Base-by-base conservation (phyloP, 2,329 filamentous ascomycete genomes). In the Lasiodiplodia citricola region DNA sequence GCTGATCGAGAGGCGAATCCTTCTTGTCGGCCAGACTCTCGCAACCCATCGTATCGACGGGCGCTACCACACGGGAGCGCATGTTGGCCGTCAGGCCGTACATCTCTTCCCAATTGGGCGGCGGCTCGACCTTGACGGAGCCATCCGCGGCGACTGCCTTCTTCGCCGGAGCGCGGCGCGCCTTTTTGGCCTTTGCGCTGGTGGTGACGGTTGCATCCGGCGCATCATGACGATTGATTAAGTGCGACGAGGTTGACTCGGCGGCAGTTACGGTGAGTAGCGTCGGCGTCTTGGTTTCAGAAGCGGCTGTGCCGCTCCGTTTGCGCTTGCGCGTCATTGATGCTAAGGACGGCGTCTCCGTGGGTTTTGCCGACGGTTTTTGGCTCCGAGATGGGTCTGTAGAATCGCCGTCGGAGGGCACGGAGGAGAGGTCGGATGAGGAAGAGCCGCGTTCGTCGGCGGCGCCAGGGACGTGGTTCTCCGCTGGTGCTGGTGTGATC, bases 11-110 rank as follows among this genome's bases (percentile, higher is more conserved):
- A 18, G 84, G 83, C 0, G 81, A 79, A 3, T 75, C 79, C 18
- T 81, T 78, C 58, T 85, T 82, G 67, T 87, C 83, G 2, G 92
- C 92, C 11, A 96, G 85, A 8, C 88, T 87, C 80, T 94, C 94
- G 80, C 96, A 99, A 13, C 96, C 96, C 94, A 98, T 97, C 0
- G 95, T 98, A 79, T 99, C 96, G 13, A 99, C 96, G 0, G 95
- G 92, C 0, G 96, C 96, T 0, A 87, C 80, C 50, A 87, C 91
- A 80, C 83, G 87, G 77, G 77, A 91, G 81, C 81, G 90, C 94
- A 98, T 97, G 75, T 88, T 86, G 75, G 91, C 90, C 55, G 96
- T 91, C 0, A 88, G 82, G 41, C 86, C 81, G 81, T 97, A 99
- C 68, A 97, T 89, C 68, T 90, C 87, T 71, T 93, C 89, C 96